Evolutionary conservation across 2,329 filamentous ascomycete genomes (phyloP).

Genomic region (Alternaria longipes): DNA sequence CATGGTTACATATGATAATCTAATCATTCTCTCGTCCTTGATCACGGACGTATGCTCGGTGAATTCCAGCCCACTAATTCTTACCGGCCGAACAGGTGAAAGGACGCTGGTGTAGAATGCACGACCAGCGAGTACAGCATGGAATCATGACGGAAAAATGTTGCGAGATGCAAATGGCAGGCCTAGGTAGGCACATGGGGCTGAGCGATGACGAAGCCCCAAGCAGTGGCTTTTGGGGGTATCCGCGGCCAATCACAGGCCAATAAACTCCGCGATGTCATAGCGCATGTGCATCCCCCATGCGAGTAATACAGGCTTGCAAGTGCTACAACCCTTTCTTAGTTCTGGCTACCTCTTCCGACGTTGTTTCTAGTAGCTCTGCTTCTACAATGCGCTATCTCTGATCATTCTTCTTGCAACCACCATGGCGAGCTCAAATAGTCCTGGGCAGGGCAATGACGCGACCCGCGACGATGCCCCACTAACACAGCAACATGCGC

Average conservation of each 20-base stretch:
- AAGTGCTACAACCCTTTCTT: slow-evolving; percentile 2
- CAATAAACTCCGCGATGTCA: slow-evolving; percentile 20
- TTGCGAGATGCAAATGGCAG: not conserved
- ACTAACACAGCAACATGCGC: slow-evolving; percentile 26
- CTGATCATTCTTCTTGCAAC: slow-evolving; percentile 1
- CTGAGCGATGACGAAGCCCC: slow-evolving; percentile 23
- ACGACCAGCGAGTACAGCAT: not conserved
- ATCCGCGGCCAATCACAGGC: slow-evolving; percentile 16
- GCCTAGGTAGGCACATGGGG: slow-evolving; percentile 10
- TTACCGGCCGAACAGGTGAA: not conserved
- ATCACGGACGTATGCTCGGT: not conserved
- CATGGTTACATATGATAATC: not conserved
- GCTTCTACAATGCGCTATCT: slow-evolving; percentile 10
- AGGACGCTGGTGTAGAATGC: not conserved
- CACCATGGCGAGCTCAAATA: slow-evolving; percentile 34
- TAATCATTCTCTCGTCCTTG: not conserved
- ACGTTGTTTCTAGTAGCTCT: not conserved
- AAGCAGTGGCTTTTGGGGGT: slow-evolving; percentile 6
- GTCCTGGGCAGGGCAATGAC: slow-evolving; percentile 24
- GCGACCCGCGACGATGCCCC: slow-evolving; percentile 30
- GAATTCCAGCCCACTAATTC: not conserved
- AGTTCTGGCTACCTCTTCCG: not conserved
- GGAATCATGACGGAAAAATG: not conserved
- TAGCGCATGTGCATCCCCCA: slow-evolving; percentile 10
- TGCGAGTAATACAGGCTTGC: slow-evolving; percentile 15